phyloP scores from a whole-genome alignment of 495 filamentous ascomycete species.

The Viridothelium virens region DNA sequence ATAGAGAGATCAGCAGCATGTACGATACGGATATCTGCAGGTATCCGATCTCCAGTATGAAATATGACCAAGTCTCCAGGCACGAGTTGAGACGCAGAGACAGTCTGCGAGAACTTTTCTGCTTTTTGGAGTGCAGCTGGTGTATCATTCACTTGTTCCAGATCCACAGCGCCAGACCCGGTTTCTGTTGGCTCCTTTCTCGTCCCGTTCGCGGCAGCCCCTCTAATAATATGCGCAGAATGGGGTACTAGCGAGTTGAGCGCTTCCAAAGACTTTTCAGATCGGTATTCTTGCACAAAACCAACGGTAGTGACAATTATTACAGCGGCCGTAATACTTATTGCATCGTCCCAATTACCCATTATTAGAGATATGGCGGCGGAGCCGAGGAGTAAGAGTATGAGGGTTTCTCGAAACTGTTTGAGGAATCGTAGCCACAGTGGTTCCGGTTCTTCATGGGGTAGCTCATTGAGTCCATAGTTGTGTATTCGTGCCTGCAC shows the following conservation, averaged over 20 bases:
- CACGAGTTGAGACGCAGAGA: constrained; percentile 78
- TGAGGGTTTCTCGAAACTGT: constrained; percentile 87
- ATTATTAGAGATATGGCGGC: constrained; percentile 83
- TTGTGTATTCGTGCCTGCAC: constrained; percentile 68
- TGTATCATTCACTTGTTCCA: constrained; percentile 25
- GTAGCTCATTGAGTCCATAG: constrained; percentile 89
- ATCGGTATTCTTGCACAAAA: constrained; percentile 95
- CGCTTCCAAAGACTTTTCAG: constrained; percentile 94
- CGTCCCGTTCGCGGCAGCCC: constrained; percentile 19
- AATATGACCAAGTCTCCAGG: constrained; percentile 89
- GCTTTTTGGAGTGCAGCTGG: constrained; percentile 42
- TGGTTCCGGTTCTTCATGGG: constrained; percentile 86
- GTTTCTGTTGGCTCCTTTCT: constrained; percentile 36
- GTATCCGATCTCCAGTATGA: constrained; percentile 90
- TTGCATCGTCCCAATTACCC: constrained; percentile 90
- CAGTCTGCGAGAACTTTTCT: constrained; percentile 68
- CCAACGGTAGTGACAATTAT: constrained; percentile 95
- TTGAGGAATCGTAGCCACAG: constrained; percentile 90
- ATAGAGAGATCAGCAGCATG: constrained; percentile 79
- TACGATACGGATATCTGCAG: constrained; percentile 92
- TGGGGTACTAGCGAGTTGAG: constrained; percentile 89
- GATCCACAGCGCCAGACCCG: constrained; percentile 9
- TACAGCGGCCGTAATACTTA: constrained; percentile 90
- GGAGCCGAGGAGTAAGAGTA: constrained; percentile 85
- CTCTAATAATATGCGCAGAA: constrained; percentile 79